These are phyloP conservation scores for Trichoderma sp. DNA, from an alignment of 2,329 filamentous ascomycete species.

Conservation along the genomic window DNA sequence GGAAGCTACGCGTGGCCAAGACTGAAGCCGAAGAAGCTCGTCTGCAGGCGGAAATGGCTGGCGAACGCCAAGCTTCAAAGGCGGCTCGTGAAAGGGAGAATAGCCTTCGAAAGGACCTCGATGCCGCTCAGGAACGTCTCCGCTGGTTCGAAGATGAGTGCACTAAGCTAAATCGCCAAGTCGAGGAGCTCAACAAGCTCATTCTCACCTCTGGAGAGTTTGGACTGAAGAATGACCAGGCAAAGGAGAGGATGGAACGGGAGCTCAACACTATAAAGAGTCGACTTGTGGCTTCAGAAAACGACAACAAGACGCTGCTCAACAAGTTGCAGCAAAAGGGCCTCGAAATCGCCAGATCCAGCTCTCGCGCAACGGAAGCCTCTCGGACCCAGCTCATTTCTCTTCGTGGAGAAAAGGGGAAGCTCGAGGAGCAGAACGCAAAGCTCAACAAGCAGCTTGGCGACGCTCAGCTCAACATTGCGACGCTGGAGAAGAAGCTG, in stretches of 20 bases:
- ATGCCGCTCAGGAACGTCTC: slow-evolving; percentile 74
- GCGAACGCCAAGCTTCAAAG: slow-evolving; percentile 76
- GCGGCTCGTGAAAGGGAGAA: slow-evolving; percentile 79
- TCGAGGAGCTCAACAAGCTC: slow-evolving; percentile 82
- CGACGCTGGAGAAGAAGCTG: slow-evolving; percentile 87
- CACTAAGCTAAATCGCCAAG: slow-evolving; percentile 72
- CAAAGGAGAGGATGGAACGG: slow-evolving; percentile 88
- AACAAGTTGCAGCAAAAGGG: slow-evolving; percentile 99
- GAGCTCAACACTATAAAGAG: slow-evolving; percentile 91
- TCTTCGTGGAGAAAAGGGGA: slow-evolving; percentile 80
- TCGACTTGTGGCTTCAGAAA: slow-evolving; percentile 86
- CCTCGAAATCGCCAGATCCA: slow-evolving; percentile 89
- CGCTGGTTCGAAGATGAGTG: slow-evolving; percentile 81
- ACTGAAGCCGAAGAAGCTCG: slow-evolving; percentile 84
- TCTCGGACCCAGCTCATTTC: slow-evolving; percentile 75
- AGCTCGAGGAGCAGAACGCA: slow-evolving; percentile 78
- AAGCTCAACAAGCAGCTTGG: slow-evolving; percentile 82
- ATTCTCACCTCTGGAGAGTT: slow-evolving; percentile 90
- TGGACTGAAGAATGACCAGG: slow-evolving; percentile 85
- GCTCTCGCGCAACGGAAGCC: slow-evolving; percentile 80
- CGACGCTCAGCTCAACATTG: slow-evolving; percentile 79
- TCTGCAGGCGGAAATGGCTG: slow-evolving; percentile 75
- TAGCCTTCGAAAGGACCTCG: slow-evolving; percentile 76
- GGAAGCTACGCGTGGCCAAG: slow-evolving; percentile 79
- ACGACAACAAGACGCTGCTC: slow-evolving; percentile 90